Evolutionary conservation across 23 red algal species (phyloP), one percentile per base, ranked within the genome.

Genomic region (Gracilaria domingensis): DNA sequence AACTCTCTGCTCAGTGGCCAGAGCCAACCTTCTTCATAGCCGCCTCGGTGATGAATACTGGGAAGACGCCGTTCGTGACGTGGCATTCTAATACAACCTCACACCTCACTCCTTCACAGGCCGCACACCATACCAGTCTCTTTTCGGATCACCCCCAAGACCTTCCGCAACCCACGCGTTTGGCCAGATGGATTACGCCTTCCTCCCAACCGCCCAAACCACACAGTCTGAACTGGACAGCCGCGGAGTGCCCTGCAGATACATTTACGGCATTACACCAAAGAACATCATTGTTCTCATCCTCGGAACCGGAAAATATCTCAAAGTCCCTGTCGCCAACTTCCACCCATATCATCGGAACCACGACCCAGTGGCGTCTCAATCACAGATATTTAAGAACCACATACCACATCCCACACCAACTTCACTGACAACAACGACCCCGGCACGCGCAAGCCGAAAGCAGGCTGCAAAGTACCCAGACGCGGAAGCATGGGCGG

Each of bases 1-100:
- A 47, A 58, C 69, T 29, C 55, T 89, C 8, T 48, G 34, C 50
- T 44, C 69, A 32, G 73, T 50, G 7, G 72, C 86, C 9, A 48
- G 69, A 25, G 71, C 71, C 16, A 30, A 35, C 33, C 86, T 79
- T 72, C 17, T 48, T 6, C 69, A 75, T 13, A 71, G 42, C 32
- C 23, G 25, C 6, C 50, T 80, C 4, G 8, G 38, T 0, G 33
- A 38, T 32, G 32, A 89, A 40, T 80, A 37, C 32, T 89, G 72
- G 86, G 86, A 89, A 66, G 56, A 89, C 25, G 69, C 71, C 11
- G 20, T 89, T 17, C 0, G 29, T 5, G 86, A 89, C 38, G 47
- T 53, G 12, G 86, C 72, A 13, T 56, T 29, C 26, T 66, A 79
- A 79, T 75, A 88, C 12, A 88, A 88, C 36, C 18, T 88, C 39